Base-by-base conservation (phyloP, 805 yeast species). In the Metschnikowia vanudenii region DNA sequence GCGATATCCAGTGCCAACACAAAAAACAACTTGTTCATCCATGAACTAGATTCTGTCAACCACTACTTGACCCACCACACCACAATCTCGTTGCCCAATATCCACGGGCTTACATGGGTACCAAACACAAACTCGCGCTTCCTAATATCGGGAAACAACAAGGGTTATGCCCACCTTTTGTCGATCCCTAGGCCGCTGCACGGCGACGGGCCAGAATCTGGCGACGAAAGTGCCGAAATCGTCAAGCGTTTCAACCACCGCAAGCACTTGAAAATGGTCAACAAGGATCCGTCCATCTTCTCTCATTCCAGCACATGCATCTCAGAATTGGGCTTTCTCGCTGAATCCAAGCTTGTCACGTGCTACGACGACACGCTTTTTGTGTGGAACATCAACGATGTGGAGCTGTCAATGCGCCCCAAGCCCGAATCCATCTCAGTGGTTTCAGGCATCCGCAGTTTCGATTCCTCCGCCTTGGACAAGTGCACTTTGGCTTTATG, bases 241-340 rank as follows among this genome's bases (percentile, higher is more conserved):
- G 68, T 85, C 51, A 85, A 82, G 60, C 71, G 95, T 32, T 90
- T 84, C 69, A 88, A 88, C 63, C 97, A 90, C 67, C 69, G 76
- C 41, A 83, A 82, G 54, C 90, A 84, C 59, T 62, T 87, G 45
- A 63, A 61, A 26, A 52, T 62, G 16, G 61, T 59, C 37, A 61
- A 62, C 47, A 60, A 63, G 45, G 59, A 58, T 41, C 51, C 64
- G 4, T 45, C 57, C 11, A 50, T 59, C 14, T 26, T 24, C 13
- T 22, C 50, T 4, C 67, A 60, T 37, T 43, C 51, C 31, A 42
- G 57, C 43, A 57, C 68, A 4, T 56, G 57, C 36, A 61, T 71
- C 17, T 51, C 62, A 37, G 57, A 63, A 50, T 46, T 67, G 57
- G 55, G 60, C 33, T 56, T 67, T 57, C 42, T 61, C 47, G 42